Evolutionary conservation across 768 basidiomycete species (phyloP), one percentile per base, ranked within the genome.

Genomic region (Gymnopilus junonius): DNA sequence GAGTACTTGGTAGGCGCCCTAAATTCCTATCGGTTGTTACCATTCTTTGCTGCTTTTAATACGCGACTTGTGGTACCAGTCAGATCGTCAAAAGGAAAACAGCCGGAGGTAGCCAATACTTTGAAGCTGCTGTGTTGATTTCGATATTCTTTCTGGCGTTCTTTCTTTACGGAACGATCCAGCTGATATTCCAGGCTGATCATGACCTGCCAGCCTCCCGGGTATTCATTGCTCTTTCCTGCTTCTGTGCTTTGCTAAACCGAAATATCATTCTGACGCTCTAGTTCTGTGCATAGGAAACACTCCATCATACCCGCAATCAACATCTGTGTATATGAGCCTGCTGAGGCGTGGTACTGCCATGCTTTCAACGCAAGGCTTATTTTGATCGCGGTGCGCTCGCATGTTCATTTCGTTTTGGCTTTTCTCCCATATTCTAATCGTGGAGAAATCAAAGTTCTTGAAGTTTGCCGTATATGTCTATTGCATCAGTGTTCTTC

Each of bases 341-440:
- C 40, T 51, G 27, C 29, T n/a, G 56, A 50, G 35, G 32, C 50
- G 20, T 43, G 48, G 39, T 53, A 25, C 32, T 40, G 42, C 57
- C 58, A 59, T 48, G 57, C 50, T 37, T 55, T 55, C 4, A 23
- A 46, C 53, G 40, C 42, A 53, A 55, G 39, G 62, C 58, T 45
- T 54, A n/a, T 35, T 58, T 55, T 43, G 40, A 63, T 63, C 62
- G 45, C 21, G n/a, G 11, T 27, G 48, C 15, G 12, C 20, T 21
- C 58, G 46, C 48, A 23, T 48, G n/a, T 3, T 17, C 8, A 17
- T 51, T 57, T 51, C 48, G 34, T 55, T 39, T 32, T 61, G 27
- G 7, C 21, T 25, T 37, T 50, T 40, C 46, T 59, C 46, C 29
- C 58, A 51, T 17, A 8, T 17, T 23, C 54, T 55, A 55, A 55